A percentile compares a stretch with the other conserved stretches of the same genome.
Conservation (phyloP, 805 yeast species). For the Blastobotrys attinorum region DNA sequence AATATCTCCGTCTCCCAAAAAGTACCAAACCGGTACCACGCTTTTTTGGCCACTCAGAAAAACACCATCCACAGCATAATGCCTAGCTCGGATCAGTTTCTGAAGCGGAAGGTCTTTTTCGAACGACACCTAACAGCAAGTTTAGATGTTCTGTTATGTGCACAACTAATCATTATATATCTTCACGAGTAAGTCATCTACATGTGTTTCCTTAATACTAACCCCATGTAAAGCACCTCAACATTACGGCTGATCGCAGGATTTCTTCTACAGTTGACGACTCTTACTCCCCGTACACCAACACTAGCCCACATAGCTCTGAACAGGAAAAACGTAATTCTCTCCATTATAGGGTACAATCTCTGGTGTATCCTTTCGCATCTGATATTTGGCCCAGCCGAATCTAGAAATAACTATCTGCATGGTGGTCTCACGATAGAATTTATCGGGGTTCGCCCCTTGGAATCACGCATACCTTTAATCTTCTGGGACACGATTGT, state of each 20-base stretch:
- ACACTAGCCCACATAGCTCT: not conserved
- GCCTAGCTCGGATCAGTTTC: not conserved
- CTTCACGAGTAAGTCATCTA: constrained; percentile 15
- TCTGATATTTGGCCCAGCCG: constrained; percentile 8
- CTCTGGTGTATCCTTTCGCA: constrained; percentile 11
- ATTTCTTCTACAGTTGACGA: constrained; percentile 2
- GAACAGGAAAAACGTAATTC: constrained; percentile 11
- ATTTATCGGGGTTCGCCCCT: constrained; percentile 16
- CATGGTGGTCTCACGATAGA: constrained; percentile 21
- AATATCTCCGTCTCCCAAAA: too few species aligned
- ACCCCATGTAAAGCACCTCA: constrained; percentile 8
- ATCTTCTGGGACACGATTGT: constrained; percentile 16
- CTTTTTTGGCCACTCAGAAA: not conserved
- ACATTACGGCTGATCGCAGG: constrained; percentile 15
- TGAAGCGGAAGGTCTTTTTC: constrained; percentile 8
- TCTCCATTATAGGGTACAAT: constrained; percentile 12
- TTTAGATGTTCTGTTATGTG: constrained; percentile 15
- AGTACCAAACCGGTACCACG: too few species aligned
- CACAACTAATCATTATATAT: constrained; percentile 18
- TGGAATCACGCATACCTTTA: constrained; percentile 12
- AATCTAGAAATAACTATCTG: constrained; percentile 12
- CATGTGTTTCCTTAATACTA: not conserved
- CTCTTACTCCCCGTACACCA: not conserved
- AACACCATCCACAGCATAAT: not conserved
- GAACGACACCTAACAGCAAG: constrained; percentile 14